phyloP scores from a whole-genome alignment of 1,139 yeast species.

The Suhomyces coccinellae region DNA sequence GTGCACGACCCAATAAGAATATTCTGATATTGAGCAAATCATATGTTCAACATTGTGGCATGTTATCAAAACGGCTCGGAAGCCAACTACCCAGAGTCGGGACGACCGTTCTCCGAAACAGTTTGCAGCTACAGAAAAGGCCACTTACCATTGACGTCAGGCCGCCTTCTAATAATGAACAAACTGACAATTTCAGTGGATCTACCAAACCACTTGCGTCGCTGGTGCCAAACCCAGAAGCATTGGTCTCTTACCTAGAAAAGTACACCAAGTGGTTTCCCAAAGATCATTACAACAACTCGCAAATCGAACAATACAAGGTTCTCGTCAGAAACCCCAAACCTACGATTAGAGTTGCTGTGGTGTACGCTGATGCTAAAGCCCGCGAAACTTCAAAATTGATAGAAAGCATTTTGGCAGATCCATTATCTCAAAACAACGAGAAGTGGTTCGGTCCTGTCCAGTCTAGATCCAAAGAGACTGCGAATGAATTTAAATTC shows the following conservation, averaged over 20 bases:
- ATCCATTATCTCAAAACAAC: constrained; percentile 41
- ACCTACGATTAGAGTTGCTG: constrained; percentile 29
- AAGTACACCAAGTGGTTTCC: constrained; percentile 26
- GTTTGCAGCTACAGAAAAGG: not conserved
- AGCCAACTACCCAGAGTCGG: constrained; percentile 1
- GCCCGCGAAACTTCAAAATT: constrained; percentile 27
- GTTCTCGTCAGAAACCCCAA: constrained; percentile 3
- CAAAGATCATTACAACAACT: constrained; percentile 22
- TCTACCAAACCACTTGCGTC: not conserved
- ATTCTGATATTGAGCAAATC: not conserved
- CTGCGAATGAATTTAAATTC: constrained; percentile 23
- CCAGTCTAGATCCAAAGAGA: constrained; percentile 21
- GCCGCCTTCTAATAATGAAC: not conserved
- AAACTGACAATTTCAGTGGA: not conserved
- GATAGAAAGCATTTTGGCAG: constrained; percentile 41
- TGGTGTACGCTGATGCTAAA: constrained; percentile 25
- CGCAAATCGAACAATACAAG: constrained; percentile 20
- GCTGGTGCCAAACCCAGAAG: constrained; percentile 6
- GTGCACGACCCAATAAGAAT: no score
- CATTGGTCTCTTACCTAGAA: constrained; percentile 6
- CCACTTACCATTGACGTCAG: not conserved
- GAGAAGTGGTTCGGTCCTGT: constrained; percentile 34
- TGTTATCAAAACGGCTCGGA: constrained; percentile 1
- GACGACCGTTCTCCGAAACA: not conserved
- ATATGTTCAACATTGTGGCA: not conserved